These are phyloP conservation scores for Sicyos baderoa DNA, from an alignment of 306 rosid species.

Conservation along the genomic window DNA sequence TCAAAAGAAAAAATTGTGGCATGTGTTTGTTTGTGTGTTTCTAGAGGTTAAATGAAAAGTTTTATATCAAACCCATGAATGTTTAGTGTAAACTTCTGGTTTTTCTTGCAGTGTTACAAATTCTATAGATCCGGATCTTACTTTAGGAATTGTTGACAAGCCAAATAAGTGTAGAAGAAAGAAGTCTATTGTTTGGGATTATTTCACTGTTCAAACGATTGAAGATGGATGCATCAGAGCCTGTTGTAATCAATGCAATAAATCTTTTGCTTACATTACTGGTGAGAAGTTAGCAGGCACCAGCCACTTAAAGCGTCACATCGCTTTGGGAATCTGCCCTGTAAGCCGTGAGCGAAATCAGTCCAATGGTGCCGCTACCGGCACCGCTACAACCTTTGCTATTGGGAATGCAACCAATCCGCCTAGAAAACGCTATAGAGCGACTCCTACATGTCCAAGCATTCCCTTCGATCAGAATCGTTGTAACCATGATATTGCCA, in stretches of 20 bases:
- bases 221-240: conserved; percentile 58
- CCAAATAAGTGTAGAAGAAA: conserved; percentile 52
- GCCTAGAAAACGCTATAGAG: conserved; percentile 49
- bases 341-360: conserved; percentile 51
- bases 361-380: conserved; percentile 17
- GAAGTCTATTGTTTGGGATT: conserved; percentile 82
- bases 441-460: conserved; percentile 30
- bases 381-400: conserved; percentile 19
- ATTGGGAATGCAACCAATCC: conserved; percentile 30
- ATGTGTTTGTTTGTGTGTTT: background rate
- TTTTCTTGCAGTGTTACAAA: conserved; percentile 15
- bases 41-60: background rate
- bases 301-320: conserved; percentile 78
- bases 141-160: conserved; percentile 26
- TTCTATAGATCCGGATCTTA: conserved; percentile 36
- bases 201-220: conserved; percentile 58
- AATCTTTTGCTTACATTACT: conserved; percentile 66
- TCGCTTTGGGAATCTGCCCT: conserved; percentile 64
- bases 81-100: conserved; percentile 10
- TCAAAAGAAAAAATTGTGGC: background rate
- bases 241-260: conserved; percentile 67
- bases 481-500: conserved; percentile 57
- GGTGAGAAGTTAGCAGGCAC: conserved; percentile 77
- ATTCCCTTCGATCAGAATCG: conserved; percentile 52
- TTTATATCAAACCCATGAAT: background rate